Evolutionary conservation across 768 basidiomycete genomes (phyloP), one percentile per base, ranked within the genome.

Genomic region (Boletus subcaerulescens): DNA sequence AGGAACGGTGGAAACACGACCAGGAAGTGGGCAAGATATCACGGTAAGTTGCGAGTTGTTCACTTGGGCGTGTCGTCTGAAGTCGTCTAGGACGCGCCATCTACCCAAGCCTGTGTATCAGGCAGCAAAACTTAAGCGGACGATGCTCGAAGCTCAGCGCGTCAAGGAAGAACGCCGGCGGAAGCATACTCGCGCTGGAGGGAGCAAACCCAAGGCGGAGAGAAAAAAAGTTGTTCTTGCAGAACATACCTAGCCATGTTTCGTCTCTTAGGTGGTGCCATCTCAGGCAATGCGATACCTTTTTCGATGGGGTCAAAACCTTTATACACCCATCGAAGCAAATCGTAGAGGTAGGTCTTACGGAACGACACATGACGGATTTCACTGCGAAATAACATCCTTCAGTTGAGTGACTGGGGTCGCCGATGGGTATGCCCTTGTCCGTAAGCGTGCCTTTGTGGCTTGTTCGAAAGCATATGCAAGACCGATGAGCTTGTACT

Each of bases 91-190:
- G 62, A 81, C 80, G 48, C 83, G 94, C 22, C 90, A 94, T 73
- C 71, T 98, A 20, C 96, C 95, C 13, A 91, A 91, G 65, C 81
- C 92, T n/a, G 89, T 98, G 33, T 82, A 96, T 72, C 88, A 91
- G 64, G 90, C 94, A 1, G 76, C 82, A 39, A 84, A 87, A 66
- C 86, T 97, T 75, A 95, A 97, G 73, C 79, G 84, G 54, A 92
- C 93, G 41, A 98, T 98, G 95, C 70, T 96, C 66, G 94, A 94
- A 31, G 87, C 93, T 4, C 77, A 78, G 41, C 82, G 87, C 53
- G 90, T 89, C 79, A 98, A 97, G 75, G 94, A 99, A 65, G 95
- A 98, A 68, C 82, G 94, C 60, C 78, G 96, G 59, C 77, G 95
- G 69, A 88, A 86, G 65, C 96, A 98, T 69, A 89, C 95, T 8